Evolutionary conservation across 2,329 filamentous ascomycete species (phyloP), one percentile per base, ranked within the genome.

Genomic region (Lachnellula subtilissima): DNA sequence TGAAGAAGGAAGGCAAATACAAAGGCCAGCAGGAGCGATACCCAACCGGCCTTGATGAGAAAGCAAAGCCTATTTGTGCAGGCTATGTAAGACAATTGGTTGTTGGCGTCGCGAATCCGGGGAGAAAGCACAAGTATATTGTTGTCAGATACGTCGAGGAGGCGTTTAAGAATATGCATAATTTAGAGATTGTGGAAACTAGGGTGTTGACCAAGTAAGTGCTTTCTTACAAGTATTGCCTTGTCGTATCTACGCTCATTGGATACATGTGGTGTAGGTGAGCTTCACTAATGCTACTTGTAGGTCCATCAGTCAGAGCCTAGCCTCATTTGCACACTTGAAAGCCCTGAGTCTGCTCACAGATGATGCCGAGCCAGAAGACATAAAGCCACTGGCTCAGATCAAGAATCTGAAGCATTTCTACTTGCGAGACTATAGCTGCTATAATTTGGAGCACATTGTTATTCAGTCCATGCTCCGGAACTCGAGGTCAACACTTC

Each of bases 111-210:
- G 15, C 48, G 12, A 19, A 55, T 28, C 51, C 51, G 12, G 51
- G 51, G 35, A 53, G 15, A 37, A 55, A 47, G 19, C 53, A 47
- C 32, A 35, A 25, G 9, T 50, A 50, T 28, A 55, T 50, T 50
- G 53, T 55, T 37, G 17, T 45, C 28, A 46, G 47, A 47, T 55
- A 55, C 46, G 22, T 55, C 14, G 47, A 55, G 40, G 53, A 55
- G 48, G 53, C 39, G 17, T 40, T 55, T 19, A 50, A 55, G 32
- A 55, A 45, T 25, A 50, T 55, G 53, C 37, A 47, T 12, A 51
- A 55, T 55, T 39, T 54, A 19, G 47, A 50, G 37, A 32, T 50
- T 49, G 52, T 54, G 37, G 46, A 54, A 28, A 53, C 52, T 2
- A 42, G 39, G 47, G 42, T 55, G 7, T 17, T 40, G 19, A 39